Evolutionary conservation across 2,329 filamentous ascomycete species (phyloP), one percentile per base, ranked within the genome.

Genomic region (Clonostachys solani): DNA sequence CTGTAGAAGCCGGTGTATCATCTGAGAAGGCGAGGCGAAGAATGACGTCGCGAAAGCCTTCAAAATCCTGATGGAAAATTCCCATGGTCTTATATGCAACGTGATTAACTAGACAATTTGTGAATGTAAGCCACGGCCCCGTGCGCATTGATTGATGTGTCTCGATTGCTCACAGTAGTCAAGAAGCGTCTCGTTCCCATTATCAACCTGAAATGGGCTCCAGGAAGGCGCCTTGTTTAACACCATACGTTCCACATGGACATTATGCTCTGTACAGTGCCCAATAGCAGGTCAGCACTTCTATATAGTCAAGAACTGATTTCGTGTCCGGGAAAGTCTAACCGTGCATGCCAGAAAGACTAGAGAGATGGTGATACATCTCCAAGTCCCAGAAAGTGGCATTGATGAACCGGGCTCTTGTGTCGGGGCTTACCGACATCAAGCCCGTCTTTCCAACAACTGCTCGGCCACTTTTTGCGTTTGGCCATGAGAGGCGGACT

Each of bases 11-110:
- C 17, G 42, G 8, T 13, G 46, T 44, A 15, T 40, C 42, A 42
- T 48, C 46, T 18, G 40, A 36, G 23, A 44, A 44, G n/a, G 46
- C 41, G 4, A 48, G 46, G n/a, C 46, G 33, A 18, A 40, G 43
- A 16, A 48, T 29, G 23, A 29, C 23, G 9, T 29, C 23, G 23
- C 23, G 15, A 18, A 40, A 36, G 10, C 33, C 41, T 5, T 34
- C 18, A 17, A 41, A 16, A 42, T 13, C 12, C 18, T 44, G 40
- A 19, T 15, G 18, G 13, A 10, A 16, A 13, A 23, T n/a, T 3
- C 23, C 23, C 23, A 29, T 29, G 23, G 23, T 29, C 23, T 29
- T 29, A 10, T 29, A 29, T 3, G 23, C 23, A 29, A 29, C 9
- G 5, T 29, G 23, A 10, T 29, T 29, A 29, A 29, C 23, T 29